These are phyloP conservation scores for Neospermospora avenae DNA, from an alignment of 2,329 filamentous ascomycete genomes.

Conservation along the genomic window DNA sequence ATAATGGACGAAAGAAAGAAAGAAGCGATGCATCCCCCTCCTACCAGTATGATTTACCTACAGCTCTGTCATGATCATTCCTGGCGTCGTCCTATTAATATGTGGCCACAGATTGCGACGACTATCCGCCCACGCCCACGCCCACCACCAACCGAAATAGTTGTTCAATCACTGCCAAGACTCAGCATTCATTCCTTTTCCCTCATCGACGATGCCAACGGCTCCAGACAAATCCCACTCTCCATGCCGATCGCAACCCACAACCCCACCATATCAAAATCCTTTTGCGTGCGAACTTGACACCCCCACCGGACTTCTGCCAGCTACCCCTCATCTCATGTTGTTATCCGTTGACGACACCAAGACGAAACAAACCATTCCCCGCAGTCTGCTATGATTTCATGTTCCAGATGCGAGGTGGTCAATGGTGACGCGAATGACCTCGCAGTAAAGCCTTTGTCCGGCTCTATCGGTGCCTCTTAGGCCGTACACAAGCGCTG, in stretches of 20 bases:
- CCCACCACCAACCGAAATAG: not conserved
- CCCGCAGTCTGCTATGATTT: not conserved
- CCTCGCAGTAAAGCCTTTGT: not conserved
- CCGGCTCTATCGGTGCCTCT: slow-evolving; percentile 6
- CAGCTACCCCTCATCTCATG: slow-evolving; percentile 1
- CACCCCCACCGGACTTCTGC: not conserved
- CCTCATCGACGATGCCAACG: slow-evolving; percentile 7
- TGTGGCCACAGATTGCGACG: slow-evolving; percentile 5
- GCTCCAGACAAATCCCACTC: not conserved
- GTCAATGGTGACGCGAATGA: slow-evolving; percentile 10
- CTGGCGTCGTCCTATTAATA: not conserved
- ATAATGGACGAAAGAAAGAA: not conserved
- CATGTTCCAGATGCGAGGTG: slow-evolving; percentile 6
- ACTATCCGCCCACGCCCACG: not conserved
- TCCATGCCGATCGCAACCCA: not conserved
- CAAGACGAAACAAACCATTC: not conserved
- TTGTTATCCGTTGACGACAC: not conserved
- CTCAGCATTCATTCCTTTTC: slow-evolving; percentile 7
- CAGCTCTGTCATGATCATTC: not conserved
- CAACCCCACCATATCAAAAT: not conserved
- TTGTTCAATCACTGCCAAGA: slow-evolving; percentile 8
- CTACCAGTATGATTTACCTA: not conserved
- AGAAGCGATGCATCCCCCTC: not conserved
- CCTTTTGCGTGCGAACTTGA: not conserved
- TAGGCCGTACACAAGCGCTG: slow-evolving; percentile 13